Evolutionary conservation across 2,329 filamentous ascomycete species (phyloP).

Genomic region (Calonectria fujianensis): DNA sequence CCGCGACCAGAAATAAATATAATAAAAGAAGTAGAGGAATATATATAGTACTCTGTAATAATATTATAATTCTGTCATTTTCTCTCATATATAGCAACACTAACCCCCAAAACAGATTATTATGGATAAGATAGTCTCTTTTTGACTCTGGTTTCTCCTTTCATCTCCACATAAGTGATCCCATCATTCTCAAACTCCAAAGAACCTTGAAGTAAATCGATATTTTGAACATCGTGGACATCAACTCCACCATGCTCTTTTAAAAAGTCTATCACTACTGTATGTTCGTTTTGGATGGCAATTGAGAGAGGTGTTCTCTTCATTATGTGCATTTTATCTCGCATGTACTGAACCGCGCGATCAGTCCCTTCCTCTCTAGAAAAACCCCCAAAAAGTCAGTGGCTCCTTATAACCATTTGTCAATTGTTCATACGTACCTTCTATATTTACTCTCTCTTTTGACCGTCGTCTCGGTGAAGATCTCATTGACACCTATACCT

Average conservation of each 20-base stretch:
- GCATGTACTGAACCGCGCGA: neutral
- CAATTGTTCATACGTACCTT: neutral
- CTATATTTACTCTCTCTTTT: neutral
- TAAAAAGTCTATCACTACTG: neutral
- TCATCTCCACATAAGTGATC: neutral
- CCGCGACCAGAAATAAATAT: no score
- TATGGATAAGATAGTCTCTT: neutral
- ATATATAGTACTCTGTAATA: no score
- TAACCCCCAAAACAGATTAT: neutral
- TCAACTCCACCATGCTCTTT: neutral
- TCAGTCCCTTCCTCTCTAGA: neutral
- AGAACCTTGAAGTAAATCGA: neutral
- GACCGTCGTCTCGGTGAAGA: neutral
- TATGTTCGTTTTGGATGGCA: neutral
- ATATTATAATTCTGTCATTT: no score
- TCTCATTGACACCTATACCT: neutral
- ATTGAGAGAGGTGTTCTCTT: constrained; percentile 18
- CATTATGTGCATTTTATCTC: neutral
- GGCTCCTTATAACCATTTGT: no score
- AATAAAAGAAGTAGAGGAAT: no score
- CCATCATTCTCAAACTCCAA: neutral
- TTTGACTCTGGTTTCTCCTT: neutral
- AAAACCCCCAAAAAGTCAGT: neutral
- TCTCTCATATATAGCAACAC: no score
- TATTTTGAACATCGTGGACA: neutral